Conservation (phyloP, 2,329 filamentous ascomycete genomes). For the Cryphonectria nitschkei region DNA sequence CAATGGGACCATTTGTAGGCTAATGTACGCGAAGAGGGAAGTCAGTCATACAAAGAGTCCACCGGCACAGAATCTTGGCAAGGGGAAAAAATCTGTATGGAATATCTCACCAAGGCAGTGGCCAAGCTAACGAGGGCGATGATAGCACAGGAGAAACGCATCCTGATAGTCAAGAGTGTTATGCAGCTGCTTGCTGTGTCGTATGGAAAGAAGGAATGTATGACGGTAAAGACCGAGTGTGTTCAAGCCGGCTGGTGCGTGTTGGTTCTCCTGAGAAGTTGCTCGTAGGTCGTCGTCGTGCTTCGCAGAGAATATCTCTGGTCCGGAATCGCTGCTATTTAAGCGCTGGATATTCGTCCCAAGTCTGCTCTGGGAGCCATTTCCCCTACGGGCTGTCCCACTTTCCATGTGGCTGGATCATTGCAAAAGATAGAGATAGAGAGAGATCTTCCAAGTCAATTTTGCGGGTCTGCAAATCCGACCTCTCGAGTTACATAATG, state of each 20-base stretch:
- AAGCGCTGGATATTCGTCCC: neutral
- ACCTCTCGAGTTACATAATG: neutral
- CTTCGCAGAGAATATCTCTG: neutral
- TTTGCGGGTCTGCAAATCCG: neutral
- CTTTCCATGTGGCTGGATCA: neutral
- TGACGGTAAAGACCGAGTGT: neutral
- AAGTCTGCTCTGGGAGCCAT: neutral
- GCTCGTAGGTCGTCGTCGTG: neutral
- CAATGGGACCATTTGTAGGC: neutral
- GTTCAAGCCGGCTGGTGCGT: constrained; percentile 9
- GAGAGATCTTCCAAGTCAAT: constrained; percentile 3
- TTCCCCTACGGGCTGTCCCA: neutral
- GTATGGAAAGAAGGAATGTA: neutral
- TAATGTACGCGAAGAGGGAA: neutral
- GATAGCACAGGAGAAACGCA: constrained; percentile 25
- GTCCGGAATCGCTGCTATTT: neutral
- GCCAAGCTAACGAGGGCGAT: constrained; percentile 20
- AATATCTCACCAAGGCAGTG: constrained; percentile 17
- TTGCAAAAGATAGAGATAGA: neutral
- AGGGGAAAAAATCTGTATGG: neutral
- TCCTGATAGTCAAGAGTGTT: constrained; percentile 3
- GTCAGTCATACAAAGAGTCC: neutral
- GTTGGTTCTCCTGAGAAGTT: neutral
- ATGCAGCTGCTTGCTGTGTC: constrained; percentile 9
- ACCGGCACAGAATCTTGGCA: no score